Percentiles rank a stretch among this genome's conserved stretches.
These are phyloP conservation scores for Albizia julibrissin DNA, from an alignment of 306 rosid genomes.

Conservation along the genomic window DNA sequence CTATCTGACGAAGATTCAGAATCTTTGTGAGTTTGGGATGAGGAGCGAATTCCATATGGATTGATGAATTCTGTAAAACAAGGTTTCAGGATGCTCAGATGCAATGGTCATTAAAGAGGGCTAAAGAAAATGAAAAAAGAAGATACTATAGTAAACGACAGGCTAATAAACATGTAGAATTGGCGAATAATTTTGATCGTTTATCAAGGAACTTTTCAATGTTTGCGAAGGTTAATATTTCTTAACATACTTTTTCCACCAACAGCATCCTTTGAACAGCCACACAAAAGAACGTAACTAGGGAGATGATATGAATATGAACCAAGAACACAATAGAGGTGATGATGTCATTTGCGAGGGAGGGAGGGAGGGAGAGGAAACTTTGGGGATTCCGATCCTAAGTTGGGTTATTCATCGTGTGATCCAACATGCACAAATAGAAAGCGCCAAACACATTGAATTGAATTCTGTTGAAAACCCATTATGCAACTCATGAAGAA, in stretches of 20 bases:
- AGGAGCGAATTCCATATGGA: slow-evolving; percentile 81
- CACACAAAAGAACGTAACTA: neutral
- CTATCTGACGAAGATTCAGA: slow-evolving; percentile 80
- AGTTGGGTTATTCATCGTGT: slow-evolving; percentile 3
- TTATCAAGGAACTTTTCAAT: neutral
- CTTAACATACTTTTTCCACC: neutral
- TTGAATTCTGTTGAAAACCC: neutral
- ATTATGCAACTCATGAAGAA: neutral
- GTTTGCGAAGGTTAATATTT: neutral
- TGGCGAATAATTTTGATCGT: neutral
- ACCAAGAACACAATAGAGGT: slow-evolving; percentile 8
- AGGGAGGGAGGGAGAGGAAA: neutral
- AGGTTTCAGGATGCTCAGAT: slow-evolving; percentile 23
- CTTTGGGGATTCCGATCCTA: slow-evolving; percentile 1
- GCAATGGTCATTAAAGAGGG: slow-evolving; percentile 20
- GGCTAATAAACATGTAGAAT: neutral
- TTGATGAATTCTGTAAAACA: slow-evolving; percentile 72
- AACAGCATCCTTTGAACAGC: neutral
- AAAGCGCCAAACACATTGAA: neutral
- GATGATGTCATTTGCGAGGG: neutral
- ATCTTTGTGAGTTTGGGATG: slow-evolving; percentile 51
- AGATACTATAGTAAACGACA: neutral
- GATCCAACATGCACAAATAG: slow-evolving; percentile 27
- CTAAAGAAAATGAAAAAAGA: neutral
- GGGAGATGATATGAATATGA: slow-evolving; percentile 15